Base-by-base conservation (phyloP, 2,329 filamentous ascomycete species). In the Fusarium mexicanum region DNA sequence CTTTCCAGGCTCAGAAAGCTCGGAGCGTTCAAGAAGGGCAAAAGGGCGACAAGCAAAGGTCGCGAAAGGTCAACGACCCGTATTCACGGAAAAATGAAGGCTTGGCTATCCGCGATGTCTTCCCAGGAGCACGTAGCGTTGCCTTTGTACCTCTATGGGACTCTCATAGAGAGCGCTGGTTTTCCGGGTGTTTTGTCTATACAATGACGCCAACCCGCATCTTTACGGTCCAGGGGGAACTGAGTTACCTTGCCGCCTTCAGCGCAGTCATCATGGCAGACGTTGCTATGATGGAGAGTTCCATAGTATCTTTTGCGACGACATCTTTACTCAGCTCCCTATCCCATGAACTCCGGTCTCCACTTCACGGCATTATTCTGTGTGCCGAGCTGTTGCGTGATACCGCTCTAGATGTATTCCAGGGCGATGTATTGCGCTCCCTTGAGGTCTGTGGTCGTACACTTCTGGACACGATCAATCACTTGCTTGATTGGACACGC, bases 331-430 rank as follows among this genome's bases (percentile, higher is more conserved):
- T 92, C 20, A 87, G 87, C 5, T 90, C 87, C 7, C 86, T 92
- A 17, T 90, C 87, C 5, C 90, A 92, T 74, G 90, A 92, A 74
- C 82, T 92, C 16, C 84, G 90, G 13, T 90, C 87, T 10, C 90
- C 90, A 0, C 81, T 92, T 4, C 90, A 92, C 64, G 90, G 90
- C 4, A 86, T 92, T 38, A 79, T 91, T 0, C 86, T 88, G 0
- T 88, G 83, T 64, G 83, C 85, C 1, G 88, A 90, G 70, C 80
- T 90, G 11, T 75, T 91, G 2, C 83, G 85, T 11, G 87, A 90
- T 16, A 88, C 87, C 0, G 61, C 80, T 0, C 79, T 90, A 35
- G 83, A 83, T 58, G 83, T 83, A 6, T 83, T 84, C n/a, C 88
- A 89, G 67, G 80, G 82, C 6, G 84, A 86, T 33, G 82, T 87